Evolutionary conservation across 2,329 filamentous ascomycete species (phyloP).

Genomic region (Macrophomina pseudophaseolina): DNA sequence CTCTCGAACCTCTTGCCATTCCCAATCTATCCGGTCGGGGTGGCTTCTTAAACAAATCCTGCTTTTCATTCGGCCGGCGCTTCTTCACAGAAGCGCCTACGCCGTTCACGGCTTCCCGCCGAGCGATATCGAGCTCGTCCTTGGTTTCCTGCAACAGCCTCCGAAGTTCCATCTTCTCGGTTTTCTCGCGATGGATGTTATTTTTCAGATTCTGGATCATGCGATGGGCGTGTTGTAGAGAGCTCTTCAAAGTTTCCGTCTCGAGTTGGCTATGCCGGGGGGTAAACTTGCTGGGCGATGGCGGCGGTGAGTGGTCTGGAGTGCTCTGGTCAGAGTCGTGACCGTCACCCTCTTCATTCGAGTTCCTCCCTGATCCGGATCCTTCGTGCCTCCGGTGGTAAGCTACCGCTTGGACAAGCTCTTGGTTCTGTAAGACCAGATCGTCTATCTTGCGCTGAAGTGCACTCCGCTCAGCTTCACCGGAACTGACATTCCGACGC

Average conservation of each 20-base stretch:
- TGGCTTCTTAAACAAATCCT: constrained; percentile 74
- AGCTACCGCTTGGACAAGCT: constrained; percentile 83
- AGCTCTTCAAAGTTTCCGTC: constrained; percentile 92
- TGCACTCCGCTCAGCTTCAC: constrained; percentile 76
- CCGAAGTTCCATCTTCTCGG: constrained; percentile 94
- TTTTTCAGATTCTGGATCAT: constrained; percentile 96
- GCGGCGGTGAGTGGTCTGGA: constrained; percentile 87
- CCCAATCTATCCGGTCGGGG: constrained; percentile 75
- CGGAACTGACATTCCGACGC: constrained; percentile 77
- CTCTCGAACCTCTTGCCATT: constrained; percentile 54
- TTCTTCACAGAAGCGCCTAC: constrained; percentile 58
- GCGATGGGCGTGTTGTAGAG: constrained; percentile 89
- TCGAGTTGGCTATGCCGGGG: constrained; percentile 92
- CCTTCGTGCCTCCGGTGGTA: constrained; percentile 73
- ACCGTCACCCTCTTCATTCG: constrained; percentile 41
- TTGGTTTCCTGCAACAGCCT: constrained; percentile 93
- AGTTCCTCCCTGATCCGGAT: constrained; percentile 62
- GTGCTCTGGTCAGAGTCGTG: constrained; percentile 68
- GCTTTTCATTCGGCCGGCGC: constrained; percentile 61
- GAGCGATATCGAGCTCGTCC: constrained; percentile 81
- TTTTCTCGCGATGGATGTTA: constrained; percentile 97
- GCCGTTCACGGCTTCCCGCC: constrained; percentile 56
- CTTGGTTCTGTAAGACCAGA: constrained; percentile 84
- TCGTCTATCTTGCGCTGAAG: constrained; percentile 89
- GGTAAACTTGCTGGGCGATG: constrained; percentile 88